These are phyloP conservation scores for Suillus brevipes DNA, from an alignment of 768 basidiomycete species.

Conservation along the genomic window DNA sequence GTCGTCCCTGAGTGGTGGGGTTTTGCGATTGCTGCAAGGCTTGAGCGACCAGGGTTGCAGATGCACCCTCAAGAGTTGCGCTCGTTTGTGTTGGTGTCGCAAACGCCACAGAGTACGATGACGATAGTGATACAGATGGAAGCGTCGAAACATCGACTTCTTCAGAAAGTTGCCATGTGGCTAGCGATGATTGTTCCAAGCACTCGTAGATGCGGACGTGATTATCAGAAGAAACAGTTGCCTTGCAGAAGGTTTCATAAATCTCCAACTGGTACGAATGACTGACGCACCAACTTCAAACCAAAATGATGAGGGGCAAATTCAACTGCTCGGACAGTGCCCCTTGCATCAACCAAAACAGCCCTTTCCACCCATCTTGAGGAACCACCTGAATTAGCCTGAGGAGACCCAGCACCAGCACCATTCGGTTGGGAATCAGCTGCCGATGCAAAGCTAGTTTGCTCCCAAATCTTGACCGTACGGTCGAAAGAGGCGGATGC, in stretches of 20 bases:
- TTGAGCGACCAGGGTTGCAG: conserved; percentile 62
- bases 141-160: conserved; percentile 73
- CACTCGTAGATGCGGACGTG: conserved; percentile 89
- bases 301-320: conserved; percentile 89
- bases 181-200: conserved; percentile 67
- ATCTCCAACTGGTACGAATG: not conserved
- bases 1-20: conserved; percentile 33
- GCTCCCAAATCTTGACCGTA: conserved; percentile 92
- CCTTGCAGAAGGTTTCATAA: conserved; percentile 44
- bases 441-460: conserved; percentile 39
- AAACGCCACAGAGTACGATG: conserved; percentile 57
- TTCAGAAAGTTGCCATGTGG: conserved; percentile 74
- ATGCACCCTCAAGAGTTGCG: conserved; percentile 52
- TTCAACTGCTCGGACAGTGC: conserved; percentile 82
- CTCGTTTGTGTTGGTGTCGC: conserved; percentile 72
- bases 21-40: conserved; percentile 55
- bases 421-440: conserved; percentile 28
- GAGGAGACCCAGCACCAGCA: conserved; percentile 15
- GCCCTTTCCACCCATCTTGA: conserved; percentile 75
- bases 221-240: conserved; percentile 86
- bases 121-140: conserved; percentile 40
- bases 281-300: conserved; percentile 69
- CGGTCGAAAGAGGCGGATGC: conserved; percentile 90
- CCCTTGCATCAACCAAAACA: conserved; percentile 78
- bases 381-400: conserved; percentile 24